Evolutionary conservation across 192 early-diverging fungal species (phyloP), one percentile per base, ranked within the genome.

Genomic region (Helicostylum pulchrum): DNA sequence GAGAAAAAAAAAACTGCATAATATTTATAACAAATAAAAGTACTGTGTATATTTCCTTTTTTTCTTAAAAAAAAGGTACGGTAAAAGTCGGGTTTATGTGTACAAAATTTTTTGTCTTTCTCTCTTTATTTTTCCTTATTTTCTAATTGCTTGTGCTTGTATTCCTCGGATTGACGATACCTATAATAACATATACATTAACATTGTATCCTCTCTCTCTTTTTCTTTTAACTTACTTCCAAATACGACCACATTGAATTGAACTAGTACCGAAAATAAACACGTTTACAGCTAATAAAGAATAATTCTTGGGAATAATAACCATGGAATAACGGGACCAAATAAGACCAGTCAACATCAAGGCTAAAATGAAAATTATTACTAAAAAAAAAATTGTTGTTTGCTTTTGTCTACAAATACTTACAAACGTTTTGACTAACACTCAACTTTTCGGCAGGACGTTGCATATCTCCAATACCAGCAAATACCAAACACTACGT

Each of bases 291-390:
- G 84, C 82, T 62, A 94, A 88, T 67, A 99, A 73, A 65, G 83
- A 82, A 73, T 87, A 95, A 81, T 99, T 99, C 76, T 88, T 87
- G 50, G 96, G 96, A 20, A 82, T 95, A 62, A 99, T 99, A 53
- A 95, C 92, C 43, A 85, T 86, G 5, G 95, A 90, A 82, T 95
- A 99, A 48, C 96, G 91, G n/a, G 89, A 88, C 96, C 96, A 99
- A 75, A 99, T 99, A 57, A 95, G 59, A 31, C 96, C 96, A 4
- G 96, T 99, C 31, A 93, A 92, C 15, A 94, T 83, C 61, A 98
- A 80, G 17, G 96, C 93, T 77, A 73, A 15, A 36, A 10, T 36
- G 10, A n/a, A 21, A 34, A 20, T 6, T 14, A 39, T 51, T 11
- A 54, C 7, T 15, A 23, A 54, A 55, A n/a, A 55, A 17, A 20